Evolutionary conservation across 2,329 filamentous ascomycete genomes (phyloP), one percentile per base, ranked within the genome.

Genomic region (Stachybotrys elegans): DNA sequence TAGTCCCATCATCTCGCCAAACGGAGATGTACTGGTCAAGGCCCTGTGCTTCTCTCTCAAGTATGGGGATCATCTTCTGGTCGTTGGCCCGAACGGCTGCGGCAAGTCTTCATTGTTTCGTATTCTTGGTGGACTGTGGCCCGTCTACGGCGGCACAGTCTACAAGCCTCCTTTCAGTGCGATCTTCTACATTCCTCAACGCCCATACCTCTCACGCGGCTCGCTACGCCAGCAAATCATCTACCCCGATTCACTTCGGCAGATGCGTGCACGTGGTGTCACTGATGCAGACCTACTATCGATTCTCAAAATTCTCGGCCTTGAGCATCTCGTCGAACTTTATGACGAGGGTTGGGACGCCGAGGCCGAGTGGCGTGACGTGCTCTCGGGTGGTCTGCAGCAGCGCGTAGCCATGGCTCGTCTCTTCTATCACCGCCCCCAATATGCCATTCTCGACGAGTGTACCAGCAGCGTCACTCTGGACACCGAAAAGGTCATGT

Each of bases 111-210:
- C 87, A 14, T 76, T 98, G 4, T 98, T 98, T 78, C 84, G 93
- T 29, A 98, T 98, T 54, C 79, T 98, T 1, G 93, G 93, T 48
- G 93, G 93, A 1, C 75, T 98, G 3, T 98, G 93, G 93, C 93
- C 93, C 14, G 93, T 97, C 12, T 98, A 98, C 65, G 92, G 93
- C 51, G 93, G 93, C 42, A 89, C 81, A 1, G 93, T 98, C 17
- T 78, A 88, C 57, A 97, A 97, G 64, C 93, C 93, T 2, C 83
- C 87, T 2, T 93, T 92, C 57, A 83, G 88, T 53, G 86, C 93
- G 61, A 97, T 98, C 60, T 98, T 97, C 69, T 98, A 98, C 69
- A 94, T 98, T 51, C 93, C 93, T 0, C 93, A 98, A 60, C 83
- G 93, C 2, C 93, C 93, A 0, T 98, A 98, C 60, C 78, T 98